Conservation (phyloP, 2,329 filamentous ascomycete species). For the Diaporthe eres region DNA sequence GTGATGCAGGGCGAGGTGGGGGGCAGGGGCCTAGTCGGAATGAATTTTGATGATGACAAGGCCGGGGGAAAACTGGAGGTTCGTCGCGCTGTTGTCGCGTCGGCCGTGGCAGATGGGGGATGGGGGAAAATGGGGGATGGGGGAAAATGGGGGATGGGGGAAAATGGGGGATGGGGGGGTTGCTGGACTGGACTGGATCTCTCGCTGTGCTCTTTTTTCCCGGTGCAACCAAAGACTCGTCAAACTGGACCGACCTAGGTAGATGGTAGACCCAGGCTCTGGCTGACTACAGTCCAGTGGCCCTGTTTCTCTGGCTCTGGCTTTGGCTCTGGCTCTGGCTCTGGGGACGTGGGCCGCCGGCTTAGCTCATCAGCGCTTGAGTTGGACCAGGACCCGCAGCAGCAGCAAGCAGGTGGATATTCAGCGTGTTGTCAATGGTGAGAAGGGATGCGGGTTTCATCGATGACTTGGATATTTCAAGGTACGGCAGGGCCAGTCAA, state of each 20-base stretch:
- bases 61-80: slow-evolving; percentile 38
- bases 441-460: slow-evolving; percentile 27
- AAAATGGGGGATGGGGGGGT: slow-evolving; percentile 5
- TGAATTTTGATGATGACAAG: slow-evolving; percentile 38
- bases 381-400: slow-evolving; percentile 20
- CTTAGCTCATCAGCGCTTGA: slow-evolving; percentile 30
- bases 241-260: slow-evolving; percentile 20
- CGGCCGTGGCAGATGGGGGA: slow-evolving; percentile 34
- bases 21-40: slow-evolving; percentile 35
- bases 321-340: background rate
- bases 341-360: background rate
- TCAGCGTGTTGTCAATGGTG: background rate
- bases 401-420: slow-evolving; percentile 14
- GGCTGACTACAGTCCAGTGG: background rate
- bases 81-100: slow-evolving; percentile 42
- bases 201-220: slow-evolving; percentile 23
- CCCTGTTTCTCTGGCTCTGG: background rate
- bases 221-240: slow-evolving; percentile 30
- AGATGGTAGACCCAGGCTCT: slow-evolving; percentile 8
- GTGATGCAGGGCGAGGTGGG: slow-evolving; percentile 28
- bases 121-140: slow-evolving; percentile 17
- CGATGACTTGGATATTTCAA: background rate
- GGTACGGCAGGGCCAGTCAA: slow-evolving; percentile 24
- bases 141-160: slow-evolving; percentile 33
- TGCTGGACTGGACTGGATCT: slow-evolving; percentile 13